Evolutionary conservation across 225 moss, liverwort and hornwort species (phyloP), one percentile per base, ranked within the genome.

Genomic region (Marchantia paleacea): DNA sequence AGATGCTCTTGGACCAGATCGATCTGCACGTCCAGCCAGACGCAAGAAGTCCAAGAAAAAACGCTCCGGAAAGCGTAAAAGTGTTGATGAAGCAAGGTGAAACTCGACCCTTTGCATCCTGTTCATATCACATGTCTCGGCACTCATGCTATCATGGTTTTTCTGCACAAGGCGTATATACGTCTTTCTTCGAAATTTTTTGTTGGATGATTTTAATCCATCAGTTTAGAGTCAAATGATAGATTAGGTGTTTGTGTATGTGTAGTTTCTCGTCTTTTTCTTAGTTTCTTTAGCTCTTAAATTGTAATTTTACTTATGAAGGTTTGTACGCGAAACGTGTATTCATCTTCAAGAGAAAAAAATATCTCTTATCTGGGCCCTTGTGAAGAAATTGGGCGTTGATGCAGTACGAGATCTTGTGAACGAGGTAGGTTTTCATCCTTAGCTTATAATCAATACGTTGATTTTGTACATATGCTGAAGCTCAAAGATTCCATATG

Each of bases 241-340:
- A 5, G 5, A 39, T 39, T 39, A 39, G 39, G 5, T 39, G 5
- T 39, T 2, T 39, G 39, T 39, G 39, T 39, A 39, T 2, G 39
- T 39, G 39, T 39, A 39, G 2, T 55, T 8, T 8, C 55, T 15
- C 15, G 55, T 55, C 55, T 55, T 15, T 55, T 55, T 55, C 10
- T 55, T 55, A 55, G 55, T 15, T 8, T 55, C 15, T 15, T 8
- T 8, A 39, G 3, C 39, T 39, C 39, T 39, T 39, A 39, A 39
- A 39, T 5, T 39, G 39, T 39, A 39, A 39, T 39, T 39, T 39
- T 3, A 57, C 57, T 57, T 57, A 54, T 68, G 73, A 77, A 88
- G 91, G 65, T 99, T 95, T 83, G 97, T 99, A 66, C 86, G 89
- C 64, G 85, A 90, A 63, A 91, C 95, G 24, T 95, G 97, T 80